phyloP scores from a whole-genome alignment of 2,329 filamentous ascomycete genomes.

The Phaeophleospora eucalypticola region DNA sequence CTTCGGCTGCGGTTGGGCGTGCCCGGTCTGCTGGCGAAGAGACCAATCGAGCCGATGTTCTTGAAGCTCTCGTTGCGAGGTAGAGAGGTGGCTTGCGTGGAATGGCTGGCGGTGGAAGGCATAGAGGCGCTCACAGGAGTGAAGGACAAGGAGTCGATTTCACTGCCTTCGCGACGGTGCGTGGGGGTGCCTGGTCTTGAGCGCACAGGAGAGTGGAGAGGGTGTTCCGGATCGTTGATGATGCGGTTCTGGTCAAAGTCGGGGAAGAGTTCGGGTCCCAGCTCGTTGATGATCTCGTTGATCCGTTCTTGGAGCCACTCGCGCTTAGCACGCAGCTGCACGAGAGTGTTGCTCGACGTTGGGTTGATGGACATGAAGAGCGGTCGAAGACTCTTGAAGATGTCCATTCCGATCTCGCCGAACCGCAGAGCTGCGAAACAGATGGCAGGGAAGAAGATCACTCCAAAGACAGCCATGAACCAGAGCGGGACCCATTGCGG shows the following conservation, averaged over 20 bases:
- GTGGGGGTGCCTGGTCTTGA: conserved; percentile 27
- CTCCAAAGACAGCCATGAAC: conserved; percentile 68
- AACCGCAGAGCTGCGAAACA: conserved; percentile 92
- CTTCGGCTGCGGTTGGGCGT: conserved; percentile 72
- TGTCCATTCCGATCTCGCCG: conserved; percentile 98
- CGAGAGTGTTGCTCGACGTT: conserved; percentile 75
- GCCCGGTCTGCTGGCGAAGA: conserved; percentile 86
- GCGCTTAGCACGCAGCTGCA: conserved; percentile 69
- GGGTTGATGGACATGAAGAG: conserved; percentile 82
- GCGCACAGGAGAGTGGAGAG: conserved; percentile 25
- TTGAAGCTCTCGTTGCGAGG: conserved; percentile 92
- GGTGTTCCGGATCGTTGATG: conserved; percentile 51
- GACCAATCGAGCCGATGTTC: conserved; percentile 79
- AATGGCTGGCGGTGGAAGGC: conserved; percentile 10
- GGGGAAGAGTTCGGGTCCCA: conserved; percentile 94
- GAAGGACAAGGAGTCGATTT: conserved; percentile 26
- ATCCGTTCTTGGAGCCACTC: conserved; percentile 74
- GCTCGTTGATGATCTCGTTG: conserved; percentile 86
- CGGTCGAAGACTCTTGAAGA: conserved; percentile 87
- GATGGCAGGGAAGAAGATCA: conserved; percentile 77
- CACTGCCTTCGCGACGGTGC: conserved; percentile 20
- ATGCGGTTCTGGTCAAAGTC: conserved; percentile 81
- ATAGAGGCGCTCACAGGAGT: conserved; percentile 23
- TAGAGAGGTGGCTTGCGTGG: conserved; percentile 47
- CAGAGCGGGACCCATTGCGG: conserved; percentile 77